phyloP scores from a whole-genome alignment of 495 filamentous ascomycete species.

The Penicillium daleae region DNA sequence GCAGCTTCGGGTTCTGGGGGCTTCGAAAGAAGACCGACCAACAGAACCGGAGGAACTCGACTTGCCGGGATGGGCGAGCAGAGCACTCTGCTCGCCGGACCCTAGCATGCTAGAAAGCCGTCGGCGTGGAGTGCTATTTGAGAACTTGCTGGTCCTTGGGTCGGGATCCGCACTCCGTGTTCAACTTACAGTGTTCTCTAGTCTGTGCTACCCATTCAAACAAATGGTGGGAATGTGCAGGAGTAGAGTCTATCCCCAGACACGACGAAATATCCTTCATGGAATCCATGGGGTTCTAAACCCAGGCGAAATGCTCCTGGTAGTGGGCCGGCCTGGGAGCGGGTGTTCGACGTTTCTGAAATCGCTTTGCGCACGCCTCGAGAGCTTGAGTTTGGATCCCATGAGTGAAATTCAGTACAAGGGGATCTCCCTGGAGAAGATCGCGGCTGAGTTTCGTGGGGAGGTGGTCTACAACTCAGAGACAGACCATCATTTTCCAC shows the following conservation, averaged over 20 bases:
- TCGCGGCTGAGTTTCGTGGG: neutral
- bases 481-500: neutral
- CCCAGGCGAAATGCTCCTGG: neutral
- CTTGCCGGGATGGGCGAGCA: neutral
- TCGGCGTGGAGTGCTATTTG: neutral
- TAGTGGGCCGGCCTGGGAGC: neutral
- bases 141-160: neutral
- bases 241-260: neutral
- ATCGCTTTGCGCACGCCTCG: neutral
- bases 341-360: neutral
- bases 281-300: neutral
- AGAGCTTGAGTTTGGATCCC: neutral
- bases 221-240: neutral
- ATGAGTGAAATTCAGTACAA: neutral
- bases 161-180: neutral
- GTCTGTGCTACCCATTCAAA: neutral
- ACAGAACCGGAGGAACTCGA: neutral
- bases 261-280: neutral
- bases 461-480: neutral
- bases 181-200: neutral
- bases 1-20: neutral
- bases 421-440: neutral
- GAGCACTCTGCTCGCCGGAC: neutral
- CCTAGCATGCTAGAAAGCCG: neutral
- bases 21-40: neutral